Percentiles rank a stretch among this genome's conserved stretches.
Evolutionary conservation across 129 eudicot genomes (phyloP).

Genomic region (Artemisia tridentata): DNA sequence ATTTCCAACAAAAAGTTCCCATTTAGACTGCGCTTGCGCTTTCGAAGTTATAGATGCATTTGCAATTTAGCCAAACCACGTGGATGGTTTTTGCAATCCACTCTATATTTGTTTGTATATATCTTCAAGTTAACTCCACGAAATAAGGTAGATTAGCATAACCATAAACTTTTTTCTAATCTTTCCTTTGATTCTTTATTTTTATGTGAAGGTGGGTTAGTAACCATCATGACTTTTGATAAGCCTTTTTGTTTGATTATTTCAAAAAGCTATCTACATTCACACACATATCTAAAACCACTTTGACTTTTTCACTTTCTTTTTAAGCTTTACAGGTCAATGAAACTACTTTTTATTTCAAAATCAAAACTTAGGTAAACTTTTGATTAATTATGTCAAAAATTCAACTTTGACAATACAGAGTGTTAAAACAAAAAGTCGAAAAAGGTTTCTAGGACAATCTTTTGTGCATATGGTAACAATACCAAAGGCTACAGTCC

Average conservation of each 20-base stretch:
- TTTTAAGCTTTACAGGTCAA: conserved; percentile 11
- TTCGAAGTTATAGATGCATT: too few relatives aligned
- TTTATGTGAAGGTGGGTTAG: conserved; percentile 25
- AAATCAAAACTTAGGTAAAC: not conserved
- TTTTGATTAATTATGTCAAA: not conserved
- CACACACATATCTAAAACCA: conserved; percentile 26
- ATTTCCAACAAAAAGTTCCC: too few relatives aligned
- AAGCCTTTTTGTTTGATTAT: not conserved
- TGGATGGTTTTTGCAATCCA: not conserved
- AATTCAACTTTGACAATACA: not conserved
- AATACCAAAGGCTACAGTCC: not conserved
- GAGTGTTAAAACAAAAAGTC: not conserved
- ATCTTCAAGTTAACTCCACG: not conserved
- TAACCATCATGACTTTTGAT: conserved; percentile 26
- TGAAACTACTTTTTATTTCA: not conserved
- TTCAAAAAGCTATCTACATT: conserved; percentile 13
- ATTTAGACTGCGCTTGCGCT: too few relatives aligned
- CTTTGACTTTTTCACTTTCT: conserved; percentile 16
- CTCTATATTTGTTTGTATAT: not conserved
- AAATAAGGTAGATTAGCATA: conserved; percentile 15
- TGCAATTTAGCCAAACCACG: too few relatives aligned
- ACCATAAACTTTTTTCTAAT: not conserved
- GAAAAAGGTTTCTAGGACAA: not conserved
- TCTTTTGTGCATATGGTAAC: not conserved
- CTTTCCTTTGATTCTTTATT: not conserved